Conservation (phyloP, 2,329 filamentous ascomycete species). For the Aureobasidium sp. region DNA sequence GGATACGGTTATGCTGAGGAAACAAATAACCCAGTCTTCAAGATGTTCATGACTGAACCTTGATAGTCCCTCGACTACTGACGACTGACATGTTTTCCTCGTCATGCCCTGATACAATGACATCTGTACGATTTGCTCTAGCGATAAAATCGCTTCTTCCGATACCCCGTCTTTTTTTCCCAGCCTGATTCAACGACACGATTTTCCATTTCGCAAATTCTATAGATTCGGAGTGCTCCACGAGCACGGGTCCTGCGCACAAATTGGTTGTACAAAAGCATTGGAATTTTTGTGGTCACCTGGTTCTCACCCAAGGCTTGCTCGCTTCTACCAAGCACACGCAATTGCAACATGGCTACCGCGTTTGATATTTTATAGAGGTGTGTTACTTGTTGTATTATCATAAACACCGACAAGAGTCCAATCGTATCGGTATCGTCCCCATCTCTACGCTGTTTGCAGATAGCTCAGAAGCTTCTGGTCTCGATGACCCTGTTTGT, state of each 20-base stretch:
- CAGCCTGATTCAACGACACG: neutral
- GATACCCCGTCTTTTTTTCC: neutral
- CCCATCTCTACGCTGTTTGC: too few relatives aligned
- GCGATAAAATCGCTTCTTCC: neutral
- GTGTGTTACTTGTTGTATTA: neutral
- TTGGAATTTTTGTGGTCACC: neutral
- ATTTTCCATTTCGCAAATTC: neutral
- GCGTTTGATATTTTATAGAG: neutral
- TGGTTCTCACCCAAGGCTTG: too few relatives aligned
- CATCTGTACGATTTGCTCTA: neutral
- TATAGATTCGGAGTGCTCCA: neutral
- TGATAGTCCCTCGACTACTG: neutral
- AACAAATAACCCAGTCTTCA: conserved; percentile 50
- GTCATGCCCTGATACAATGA: neutral
- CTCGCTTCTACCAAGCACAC: too few relatives aligned
- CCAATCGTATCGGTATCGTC: too few relatives aligned
- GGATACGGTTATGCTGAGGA: conserved; percentile 57
- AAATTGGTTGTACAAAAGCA: neutral
- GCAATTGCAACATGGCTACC: too few relatives aligned
- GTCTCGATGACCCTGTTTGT: neutral
- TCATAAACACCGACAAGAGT: too few relatives aligned
- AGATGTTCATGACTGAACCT: conserved; percentile 44
- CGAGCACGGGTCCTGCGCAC: neutral
- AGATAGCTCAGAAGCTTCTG: neutral
- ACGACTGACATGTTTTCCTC: too few relatives aligned